Percentiles rank a stretch among this genome's conserved stretches.
These are phyloP conservation scores for Aspergillus cristatus DNA, from an alignment of 495 filamentous ascomycete species.

Conservation along the genomic window DNA sequence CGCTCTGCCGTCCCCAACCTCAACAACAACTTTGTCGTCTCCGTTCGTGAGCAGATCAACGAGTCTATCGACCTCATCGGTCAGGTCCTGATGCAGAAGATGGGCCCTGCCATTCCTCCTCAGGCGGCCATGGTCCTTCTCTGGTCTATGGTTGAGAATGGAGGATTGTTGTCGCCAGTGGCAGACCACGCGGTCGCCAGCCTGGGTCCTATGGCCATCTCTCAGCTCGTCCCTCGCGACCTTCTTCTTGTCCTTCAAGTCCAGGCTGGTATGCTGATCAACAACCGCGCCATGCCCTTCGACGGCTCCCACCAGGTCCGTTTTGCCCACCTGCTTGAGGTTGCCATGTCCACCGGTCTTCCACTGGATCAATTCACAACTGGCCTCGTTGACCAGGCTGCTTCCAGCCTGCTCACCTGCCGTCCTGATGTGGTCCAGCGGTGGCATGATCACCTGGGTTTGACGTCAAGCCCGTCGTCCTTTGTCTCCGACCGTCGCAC, in stretches of 20 bases:
- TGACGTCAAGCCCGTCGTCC: slow-evolving; percentile 23
- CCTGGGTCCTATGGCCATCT: slow-evolving; percentile 50
- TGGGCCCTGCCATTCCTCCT: slow-evolving; percentile 38
- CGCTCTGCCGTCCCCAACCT: slow-evolving; percentile 41
- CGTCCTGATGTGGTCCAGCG: slow-evolving; percentile 48
- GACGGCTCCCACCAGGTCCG: slow-evolving; percentile 49
- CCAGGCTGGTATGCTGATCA: slow-evolving; percentile 52
- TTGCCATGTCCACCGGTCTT: slow-evolving; percentile 37
- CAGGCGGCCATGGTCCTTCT: slow-evolving; percentile 51
- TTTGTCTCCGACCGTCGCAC: slow-evolving; percentile 28
- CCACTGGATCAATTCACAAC: slow-evolving; percentile 43
- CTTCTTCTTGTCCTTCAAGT: slow-evolving; percentile 52
- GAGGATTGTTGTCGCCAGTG: slow-evolving; percentile 50
- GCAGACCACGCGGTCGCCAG: slow-evolving; percentile 54
- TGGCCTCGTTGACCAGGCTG: slow-evolving; percentile 46
- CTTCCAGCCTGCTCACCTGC: slow-evolving; percentile 41
- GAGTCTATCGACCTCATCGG: slow-evolving; percentile 76
- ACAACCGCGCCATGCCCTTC: slow-evolving; percentile 29
- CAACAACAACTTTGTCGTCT: slow-evolving; percentile 18
- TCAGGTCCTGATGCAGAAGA: slow-evolving; percentile 40
- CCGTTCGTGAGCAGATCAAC: slow-evolving; percentile 67
- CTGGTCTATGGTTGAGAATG: slow-evolving; percentile 68
- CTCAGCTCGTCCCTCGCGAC: slow-evolving; percentile 45
- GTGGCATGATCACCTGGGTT: slow-evolving; percentile 48
- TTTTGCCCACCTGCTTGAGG: slow-evolving; percentile 53